Base-by-base conservation (phyloP, 2,329 filamentous ascomycete genomes). In the Epichloe scottii region DNA sequence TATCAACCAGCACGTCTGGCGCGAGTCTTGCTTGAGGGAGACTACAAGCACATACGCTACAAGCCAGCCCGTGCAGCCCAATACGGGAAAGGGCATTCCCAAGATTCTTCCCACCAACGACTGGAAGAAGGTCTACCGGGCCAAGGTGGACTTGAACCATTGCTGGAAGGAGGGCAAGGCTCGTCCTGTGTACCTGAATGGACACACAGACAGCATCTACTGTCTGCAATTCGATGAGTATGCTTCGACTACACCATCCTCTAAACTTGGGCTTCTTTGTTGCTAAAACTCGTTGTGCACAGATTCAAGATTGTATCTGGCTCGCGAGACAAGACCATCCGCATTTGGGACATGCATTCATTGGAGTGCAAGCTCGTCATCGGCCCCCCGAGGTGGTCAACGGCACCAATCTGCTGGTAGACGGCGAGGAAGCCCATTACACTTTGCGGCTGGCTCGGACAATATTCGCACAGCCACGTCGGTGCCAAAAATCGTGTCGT, bases 211-310 rank as follows among this genome's bases (percentile, higher is more conserved):
- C 66, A 96, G 89, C 57, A 94, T 98, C 52, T 98, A 98, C 70
- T 98, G 93, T 67, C 80, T 95, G 51, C 93, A 98, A 64, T 98
- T 97, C 65, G 93, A 98, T 66, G 91, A 97, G 84, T 89, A 77
- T 60, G 84, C 73, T 23, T 41, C 14, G 12, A 15, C 40, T 26
- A 6, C 11, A 6, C 14, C 23, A 6, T 11, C 3, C 7, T 11
- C 8, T 11, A 11, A 10, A 30, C n/a, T 19, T 14, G 12, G 2
- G 26, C 7, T 11, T 3, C 19, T n/a, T 34, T 38, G 10, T 50
- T 23, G 48, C 49, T 51, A 39, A 50, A 11, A 11, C 8, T 30
- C 37, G 60, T 37, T 17, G 14, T n/a, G 19, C 49, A 23, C 61
- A 89, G 85, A 65, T 77, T 86, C 63, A 98, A 97, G 68, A 95